Percentiles rank a stretch among this genome's conserved stretches.
These are phyloP conservation scores for Salix koriyanagi DNA, from an alignment of 345 rosid species.

Conservation along the genomic window DNA sequence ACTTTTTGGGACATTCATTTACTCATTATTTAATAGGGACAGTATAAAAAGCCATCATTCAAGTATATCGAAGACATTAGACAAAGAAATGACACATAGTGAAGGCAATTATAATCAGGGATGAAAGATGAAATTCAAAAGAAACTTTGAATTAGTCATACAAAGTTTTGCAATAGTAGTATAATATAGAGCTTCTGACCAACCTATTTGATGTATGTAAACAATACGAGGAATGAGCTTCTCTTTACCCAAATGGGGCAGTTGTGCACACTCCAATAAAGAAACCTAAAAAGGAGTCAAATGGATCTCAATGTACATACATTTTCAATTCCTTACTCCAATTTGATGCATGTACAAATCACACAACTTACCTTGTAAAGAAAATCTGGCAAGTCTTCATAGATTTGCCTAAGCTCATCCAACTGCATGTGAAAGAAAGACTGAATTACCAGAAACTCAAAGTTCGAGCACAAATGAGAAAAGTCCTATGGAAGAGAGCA, in stretches of 20 bases:
- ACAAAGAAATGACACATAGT: too few species aligned
- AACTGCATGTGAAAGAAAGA: conserved; percentile 40
- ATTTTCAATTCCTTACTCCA: conserved; percentile 3
- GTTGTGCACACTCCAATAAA: conserved; percentile 58
- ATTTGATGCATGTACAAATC: conserved; percentile 13
- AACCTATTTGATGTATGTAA: conserved; percentile 88
- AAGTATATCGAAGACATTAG: neutral
- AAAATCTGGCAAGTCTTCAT: conserved; percentile 87
- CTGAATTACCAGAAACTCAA: neutral
- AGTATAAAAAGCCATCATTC: too few species aligned
- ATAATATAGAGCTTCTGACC: conserved; percentile 19
- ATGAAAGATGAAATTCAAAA: neutral
- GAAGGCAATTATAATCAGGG: neutral
- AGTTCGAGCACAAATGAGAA: neutral
- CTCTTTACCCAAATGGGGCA: conserved; percentile 52
- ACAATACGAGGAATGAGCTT: conserved; percentile 61
- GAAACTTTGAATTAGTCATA: neutral
- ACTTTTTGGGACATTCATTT: too few species aligned
- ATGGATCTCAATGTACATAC: conserved; percentile 6
- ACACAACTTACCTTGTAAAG: conserved; percentile 63
- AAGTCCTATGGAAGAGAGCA: neutral
- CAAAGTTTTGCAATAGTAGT: neutral
- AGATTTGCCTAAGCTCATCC: conserved; percentile 92
- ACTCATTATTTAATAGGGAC: too few species aligned
- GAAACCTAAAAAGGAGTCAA: conserved; percentile 54